Base-by-base conservation (phyloP, 768 basidiomycete species). In the Fomitopsis pulvina region DNA sequence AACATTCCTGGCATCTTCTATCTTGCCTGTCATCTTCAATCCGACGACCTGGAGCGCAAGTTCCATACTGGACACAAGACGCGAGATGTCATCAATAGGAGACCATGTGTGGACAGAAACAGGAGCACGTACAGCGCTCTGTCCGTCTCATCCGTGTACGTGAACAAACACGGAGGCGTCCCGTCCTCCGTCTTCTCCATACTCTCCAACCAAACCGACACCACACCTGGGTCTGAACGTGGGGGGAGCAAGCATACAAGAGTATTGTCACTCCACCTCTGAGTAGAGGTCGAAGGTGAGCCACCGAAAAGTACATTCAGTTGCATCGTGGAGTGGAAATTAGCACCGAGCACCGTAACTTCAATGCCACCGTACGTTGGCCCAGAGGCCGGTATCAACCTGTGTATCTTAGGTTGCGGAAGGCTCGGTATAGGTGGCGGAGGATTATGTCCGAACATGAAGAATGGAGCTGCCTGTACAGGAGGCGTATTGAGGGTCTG, bases 31-130 rank as follows among this genome's bases (percentile, higher is more conserved):
- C 90, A 96, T 94, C 72, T 95, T 93, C 55, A 96, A 71, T 0
- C 94, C 94, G 16, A 97, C 92, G 12, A 95, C 92, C 62, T 95
- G 92, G 3, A 97, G 73, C 45, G 93, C 93, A 47, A 96, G 79
- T 65, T 95, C 94, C 91, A 97, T 94, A 56, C 91, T 94, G 58
- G 32, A 46, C 14, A 9, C 27, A 20, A 37, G 2, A 30, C 9
- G 45, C 27, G n/a, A 37, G 2, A 30, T 8, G 45, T 27, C 26
- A 52, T 63, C 8, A 57, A 50, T 16, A 40, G 10, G 4, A 48
- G 37, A 48, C 34, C 22, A 22, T 53, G 32, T 39, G 40, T 41
- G 21, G 20, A 47, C 46, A 45, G 24, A 28, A 12, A 51, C 3
- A 57, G 48, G 40, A 47, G 44, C 14, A 79, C 89, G 68, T 61